A percentile compares a stretch with the other conserved stretches of the same genome.
Conservation (phyloP, 495 filamentous ascomycete genomes). For the Penicillium dipodomyicola region DNA sequence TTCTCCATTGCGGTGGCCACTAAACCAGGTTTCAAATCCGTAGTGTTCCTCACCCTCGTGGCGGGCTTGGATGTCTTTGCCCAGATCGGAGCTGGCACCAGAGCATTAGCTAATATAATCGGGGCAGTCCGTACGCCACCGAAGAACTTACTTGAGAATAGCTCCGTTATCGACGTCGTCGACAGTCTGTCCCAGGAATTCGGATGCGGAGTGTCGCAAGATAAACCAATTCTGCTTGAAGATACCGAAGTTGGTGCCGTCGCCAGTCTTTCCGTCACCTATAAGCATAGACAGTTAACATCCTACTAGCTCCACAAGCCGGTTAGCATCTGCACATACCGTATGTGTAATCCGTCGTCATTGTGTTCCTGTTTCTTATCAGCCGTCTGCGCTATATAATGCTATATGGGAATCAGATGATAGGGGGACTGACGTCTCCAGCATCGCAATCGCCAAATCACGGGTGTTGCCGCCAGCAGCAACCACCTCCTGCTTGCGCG, state of each 20-base stretch:
- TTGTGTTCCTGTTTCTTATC: conserved; percentile 21
- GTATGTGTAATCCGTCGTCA: conserved; percentile 38
- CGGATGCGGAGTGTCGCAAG: conserved; percentile 28
- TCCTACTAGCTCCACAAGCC: background rate
- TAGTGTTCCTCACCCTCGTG: conserved; percentile 27
- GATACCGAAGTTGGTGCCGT: conserved; percentile 33
- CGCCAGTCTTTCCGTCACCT: conserved; percentile 34
- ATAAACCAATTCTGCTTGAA: conserved; percentile 45
- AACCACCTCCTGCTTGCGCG: conserved; percentile 34
- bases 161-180: conserved; percentile 24
- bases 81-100: conserved; percentile 18
- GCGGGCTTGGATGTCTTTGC: conserved; percentile 28
- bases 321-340: conserved; percentile 16
- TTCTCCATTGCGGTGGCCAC: conserved; percentile 29
- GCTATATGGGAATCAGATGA: background rate
- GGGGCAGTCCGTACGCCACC: no score
- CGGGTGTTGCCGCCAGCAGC: conserved; percentile 36
- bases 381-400: background rate
- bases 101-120: background rate
- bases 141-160: conserved; percentile 26
- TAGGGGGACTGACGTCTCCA: conserved; percentile 32
- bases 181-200: conserved; percentile 22
- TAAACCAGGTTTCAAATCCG: conserved; percentile 28
- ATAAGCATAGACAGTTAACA: conserved; percentile 6
- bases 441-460: conserved; percentile 44